Base-by-base conservation (phyloP, 495 filamentous ascomycete genomes). In the Hyaloscypha bicolor region DNA sequence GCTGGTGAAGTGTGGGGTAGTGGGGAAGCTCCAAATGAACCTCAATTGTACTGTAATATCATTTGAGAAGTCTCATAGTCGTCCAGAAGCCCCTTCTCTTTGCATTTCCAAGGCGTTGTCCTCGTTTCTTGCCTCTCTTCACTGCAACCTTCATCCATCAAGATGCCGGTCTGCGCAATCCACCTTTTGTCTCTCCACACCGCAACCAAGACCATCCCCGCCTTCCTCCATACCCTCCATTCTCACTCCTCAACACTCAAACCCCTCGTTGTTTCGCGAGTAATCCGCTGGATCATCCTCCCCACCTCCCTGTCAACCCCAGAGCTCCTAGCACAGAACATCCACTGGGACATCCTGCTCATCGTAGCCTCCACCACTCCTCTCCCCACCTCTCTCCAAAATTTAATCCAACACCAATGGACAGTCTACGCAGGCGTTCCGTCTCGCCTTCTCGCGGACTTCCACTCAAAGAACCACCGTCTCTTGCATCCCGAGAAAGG, bases 341-440 rank as follows among this genome's bases (percentile, higher is more conserved):
- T 71, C 63, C 75, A 74, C 59, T 90, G 87, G 87, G 83, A 88
- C 64, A 74, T 89, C 25, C 75, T 90, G 9, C 69, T 89, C 60
- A 79, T 89, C 45, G 70, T 88, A 8, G 77, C 81, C 33, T 66
- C 71, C 19, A 71, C 77, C 21, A 42, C 57, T 52, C 65, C 69
- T 19, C 72, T 84, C 32, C 83, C 86, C 14, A 55, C 74, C 0
- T 31, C 69, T 3, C 71, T 84, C 21, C 66, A 78, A 35, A 75
- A 85, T 32, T 71, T 68, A 22, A 66, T 73, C 25, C 69, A 76
- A 63, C 88, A 85, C 77, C 62, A 70, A 68, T 72, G 63, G 60
- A 81, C 73, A 71, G 70, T 88, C 53, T 75, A 76, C 53, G 82
- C 82, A 35, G 87, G 86, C 12, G 80, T 88, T 22, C 86, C 88